phyloP scores from a whole-genome alignment of 1,284 basidiomycete species.

The Irpex lacteus region DNA sequence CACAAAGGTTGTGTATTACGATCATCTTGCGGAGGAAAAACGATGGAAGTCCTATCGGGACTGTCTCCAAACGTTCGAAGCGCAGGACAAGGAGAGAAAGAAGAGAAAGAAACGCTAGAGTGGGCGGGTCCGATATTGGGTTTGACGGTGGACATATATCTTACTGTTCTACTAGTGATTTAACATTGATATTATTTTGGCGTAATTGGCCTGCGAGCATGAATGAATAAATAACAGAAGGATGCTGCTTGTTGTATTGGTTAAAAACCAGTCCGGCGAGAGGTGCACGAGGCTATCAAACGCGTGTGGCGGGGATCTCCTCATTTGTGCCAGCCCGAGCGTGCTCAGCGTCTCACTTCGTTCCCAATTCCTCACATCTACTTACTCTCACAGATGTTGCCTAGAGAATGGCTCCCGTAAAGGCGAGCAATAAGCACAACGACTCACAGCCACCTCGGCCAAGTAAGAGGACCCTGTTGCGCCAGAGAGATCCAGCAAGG shows the following conservation, averaged over 20 bases:
- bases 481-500: neutral
- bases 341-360: neutral
- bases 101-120: neutral
- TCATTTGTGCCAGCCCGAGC: neutral
- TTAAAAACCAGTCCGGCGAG: too few species aligned
- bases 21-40: neutral
- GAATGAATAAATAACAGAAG: too few species aligned
- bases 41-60: neutral
- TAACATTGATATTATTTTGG: too few species aligned
- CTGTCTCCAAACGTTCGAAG: neutral
- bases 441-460: neutral
- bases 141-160: too few species aligned
- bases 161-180: too few species aligned
- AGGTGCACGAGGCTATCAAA: neutral
- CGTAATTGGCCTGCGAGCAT: too few species aligned
- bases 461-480: too few species aligned
- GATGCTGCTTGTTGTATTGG: too few species aligned
- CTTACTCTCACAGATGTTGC: neutral
- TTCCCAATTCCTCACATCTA: neutral
- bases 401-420: slow-evolving; percentile 1
- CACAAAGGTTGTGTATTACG: neutral
- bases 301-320: neutral
- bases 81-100: neutral
- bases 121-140: neutral
- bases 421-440: neutral